Conservation (phyloP, 768 basidiomycete genomes). For the Favolaschia claudopus region DNA sequence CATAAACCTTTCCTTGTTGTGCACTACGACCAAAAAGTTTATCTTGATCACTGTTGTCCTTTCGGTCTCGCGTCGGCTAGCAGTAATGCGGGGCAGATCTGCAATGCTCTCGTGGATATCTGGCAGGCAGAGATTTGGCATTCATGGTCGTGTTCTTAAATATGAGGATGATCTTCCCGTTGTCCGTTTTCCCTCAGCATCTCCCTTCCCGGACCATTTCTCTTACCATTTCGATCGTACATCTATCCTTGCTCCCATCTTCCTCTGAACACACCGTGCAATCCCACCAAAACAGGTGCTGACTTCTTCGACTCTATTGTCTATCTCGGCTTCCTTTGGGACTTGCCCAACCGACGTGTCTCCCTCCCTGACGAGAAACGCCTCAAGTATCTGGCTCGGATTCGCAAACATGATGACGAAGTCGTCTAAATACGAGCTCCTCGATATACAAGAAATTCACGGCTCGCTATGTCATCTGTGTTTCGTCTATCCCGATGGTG, state of each 20-base stretch:
- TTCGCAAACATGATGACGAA: background rate
- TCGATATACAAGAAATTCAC: background rate
- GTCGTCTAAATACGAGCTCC: background rate
- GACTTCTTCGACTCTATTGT: constrained; percentile 24
- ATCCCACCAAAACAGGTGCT: constrained; percentile 25
- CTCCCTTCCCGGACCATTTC: background rate
- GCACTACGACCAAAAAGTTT: background rate
- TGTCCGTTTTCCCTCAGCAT: background rate
- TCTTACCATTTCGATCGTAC: constrained; percentile 23
- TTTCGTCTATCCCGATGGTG: background rate
- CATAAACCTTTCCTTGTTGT: constrained; percentile 23
- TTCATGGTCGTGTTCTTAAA: background rate
- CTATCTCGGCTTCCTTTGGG: constrained; percentile 40
- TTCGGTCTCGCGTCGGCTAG: constrained; percentile 23
- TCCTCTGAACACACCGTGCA: constrained; percentile 33
- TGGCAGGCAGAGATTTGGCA: background rate
- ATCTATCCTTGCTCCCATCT: constrained; percentile 12
- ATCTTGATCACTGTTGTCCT: constrained; percentile 27
- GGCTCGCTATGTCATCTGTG: background rate
- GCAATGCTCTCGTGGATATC: constrained; percentile 21
- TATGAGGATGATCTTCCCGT: constrained; percentile 25
- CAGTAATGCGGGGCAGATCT: constrained; percentile 28
- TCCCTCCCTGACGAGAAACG: constrained; percentile 35
- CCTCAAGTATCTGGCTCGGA: constrained; percentile 28
- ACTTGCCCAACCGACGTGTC: constrained; percentile 30